Evolutionary conservation across 2,329 filamentous ascomycete genomes (phyloP).

Genomic region (Aspergillus clavatus): DNA sequence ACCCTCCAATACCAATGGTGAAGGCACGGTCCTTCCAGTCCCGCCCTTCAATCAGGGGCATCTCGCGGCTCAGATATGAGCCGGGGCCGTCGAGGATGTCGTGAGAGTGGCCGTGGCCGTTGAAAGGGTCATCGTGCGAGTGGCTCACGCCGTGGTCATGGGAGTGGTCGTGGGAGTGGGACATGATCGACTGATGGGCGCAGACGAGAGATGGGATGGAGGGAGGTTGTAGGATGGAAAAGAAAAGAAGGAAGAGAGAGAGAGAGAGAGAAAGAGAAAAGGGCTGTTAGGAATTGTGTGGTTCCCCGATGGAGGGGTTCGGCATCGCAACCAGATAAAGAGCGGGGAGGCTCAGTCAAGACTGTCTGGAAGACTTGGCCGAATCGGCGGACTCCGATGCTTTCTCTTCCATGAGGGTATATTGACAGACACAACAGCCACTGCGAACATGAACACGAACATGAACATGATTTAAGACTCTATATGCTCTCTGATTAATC

Average conservation of each 20-base stretch:
- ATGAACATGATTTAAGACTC: too few relatives aligned
- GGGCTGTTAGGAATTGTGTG: too few relatives aligned
- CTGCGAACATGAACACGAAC: too few relatives aligned
- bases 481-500: too few relatives aligned
- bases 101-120: conserved; percentile 82
- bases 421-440: too few relatives aligned
- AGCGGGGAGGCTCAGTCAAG: too few relatives aligned
- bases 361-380: background rate
- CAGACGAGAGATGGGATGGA: background rate
- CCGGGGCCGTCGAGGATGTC: conserved; percentile 93
- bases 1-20: conserved; percentile 98
- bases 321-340: too few relatives aligned
- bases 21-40: conserved; percentile 87
- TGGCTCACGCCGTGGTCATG: conserved; percentile 36
- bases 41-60: conserved; percentile 85
- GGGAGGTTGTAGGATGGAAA: background rate
- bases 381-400: background rate
- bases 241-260: background rate
- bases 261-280: too few relatives aligned
- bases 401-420: too few relatives aligned
- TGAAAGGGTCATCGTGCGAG: conserved; percentile 53
- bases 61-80: conserved; percentile 82
- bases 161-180: conserved; percentile 40
- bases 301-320: background rate
- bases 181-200: conserved; percentile 13